Evolutionary conservation across 805 yeast species (phyloP).

Genomic region (Kurtzmaniella cleridarum): DNA sequence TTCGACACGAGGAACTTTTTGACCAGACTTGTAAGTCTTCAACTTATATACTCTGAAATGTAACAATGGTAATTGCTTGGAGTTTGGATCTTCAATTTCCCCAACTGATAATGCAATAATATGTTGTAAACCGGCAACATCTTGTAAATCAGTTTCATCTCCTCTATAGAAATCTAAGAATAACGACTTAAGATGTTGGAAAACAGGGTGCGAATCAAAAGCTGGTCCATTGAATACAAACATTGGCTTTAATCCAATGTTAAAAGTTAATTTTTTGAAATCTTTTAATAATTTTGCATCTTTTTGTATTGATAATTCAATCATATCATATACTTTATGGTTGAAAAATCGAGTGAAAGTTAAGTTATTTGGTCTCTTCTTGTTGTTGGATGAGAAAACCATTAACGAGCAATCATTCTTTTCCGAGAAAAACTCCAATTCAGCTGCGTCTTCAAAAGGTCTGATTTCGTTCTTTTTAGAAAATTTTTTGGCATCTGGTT

Average conservation of each 20-base stretch:
- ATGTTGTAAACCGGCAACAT: slow-evolving; percentile 92
- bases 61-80: slow-evolving; percentile 68
- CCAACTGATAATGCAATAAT: slow-evolving; percentile 77
- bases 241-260: slow-evolving; percentile 90
- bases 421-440: slow-evolving; percentile 87
- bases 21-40: slow-evolving; percentile 76
- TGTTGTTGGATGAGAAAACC: slow-evolving; percentile 74
- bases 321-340: slow-evolving; percentile 87
- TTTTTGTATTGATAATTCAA: slow-evolving; percentile 72
- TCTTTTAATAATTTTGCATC: slow-evolving; percentile 68
- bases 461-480: slow-evolving; percentile 81
- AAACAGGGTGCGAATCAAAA: slow-evolving; percentile 85
- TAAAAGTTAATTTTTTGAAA: slow-evolving; percentile 74
- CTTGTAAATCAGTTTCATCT: slow-evolving; percentile 73
- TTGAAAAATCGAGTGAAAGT: slow-evolving; percentile 88
- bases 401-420: slow-evolving; percentile 87
- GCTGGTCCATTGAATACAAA: slow-evolving; percentile 88
- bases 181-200: slow-evolving; percentile 77
- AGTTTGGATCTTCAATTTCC: slow-evolving; percentile 70
- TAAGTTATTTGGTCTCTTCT: slow-evolving; percentile 88
- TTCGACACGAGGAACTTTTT: slow-evolving; percentile 90
- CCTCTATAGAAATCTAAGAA: slow-evolving; percentile 90
- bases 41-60: slow-evolving; percentile 88
- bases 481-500: slow-evolving; percentile 85
- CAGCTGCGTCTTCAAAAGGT: slow-evolving; percentile 87